Base-by-base conservation (phyloP, 2,329 filamentous ascomycete species). In the Cadophora malorum region DNA sequence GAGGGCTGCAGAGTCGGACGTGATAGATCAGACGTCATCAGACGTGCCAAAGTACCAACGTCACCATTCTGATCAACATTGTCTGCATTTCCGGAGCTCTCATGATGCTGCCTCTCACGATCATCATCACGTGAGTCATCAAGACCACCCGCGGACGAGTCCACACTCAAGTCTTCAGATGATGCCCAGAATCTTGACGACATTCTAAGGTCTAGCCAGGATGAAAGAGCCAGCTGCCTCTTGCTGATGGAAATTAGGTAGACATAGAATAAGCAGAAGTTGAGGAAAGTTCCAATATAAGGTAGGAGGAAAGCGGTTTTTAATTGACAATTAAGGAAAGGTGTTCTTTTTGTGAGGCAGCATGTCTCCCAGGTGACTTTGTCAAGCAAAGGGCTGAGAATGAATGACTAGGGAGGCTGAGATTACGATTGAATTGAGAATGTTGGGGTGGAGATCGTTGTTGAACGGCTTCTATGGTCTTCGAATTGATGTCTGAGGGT, bases 331-430 rank as follows among this genome's bases (percentile, higher is more conserved):
- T 28, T 62, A 50, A 19, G 41, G 31, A 62, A 38, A 19, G 33
- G 33, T 49, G 61, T 64, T 49, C 63, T 69, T 49, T 63, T 62
- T 10, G 31, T 35, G 16, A 50, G 55, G 49, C 62, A 60, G 38
- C 50, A 66, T 49, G 21, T 52, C 14, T 33, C n/a, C 25, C 61
- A 21, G 63, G 53, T 47, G 21, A 19, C 47, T 65, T 65, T 68
- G 70, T 72, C 72, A 73, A 71, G 47, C 55, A 50, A 74, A 73
- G 70, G 71, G 72, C 72, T 71, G 67, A 68, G 50, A 59, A 45
- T 38, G 21, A 58, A 62, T n/a, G 53, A 55, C 66, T 53, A 12
- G 41, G 19, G 7, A 33, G 38, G 53, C 63, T 58, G 38, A 12
- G 41, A 47, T n/a, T 50, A 35, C 49, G 38, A 59, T 25, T 25